Evolutionary conservation across 352 stramenopile species (phyloP), one percentile per base, ranked within the genome.

Genomic region (Phytophthora quininea): DNA sequence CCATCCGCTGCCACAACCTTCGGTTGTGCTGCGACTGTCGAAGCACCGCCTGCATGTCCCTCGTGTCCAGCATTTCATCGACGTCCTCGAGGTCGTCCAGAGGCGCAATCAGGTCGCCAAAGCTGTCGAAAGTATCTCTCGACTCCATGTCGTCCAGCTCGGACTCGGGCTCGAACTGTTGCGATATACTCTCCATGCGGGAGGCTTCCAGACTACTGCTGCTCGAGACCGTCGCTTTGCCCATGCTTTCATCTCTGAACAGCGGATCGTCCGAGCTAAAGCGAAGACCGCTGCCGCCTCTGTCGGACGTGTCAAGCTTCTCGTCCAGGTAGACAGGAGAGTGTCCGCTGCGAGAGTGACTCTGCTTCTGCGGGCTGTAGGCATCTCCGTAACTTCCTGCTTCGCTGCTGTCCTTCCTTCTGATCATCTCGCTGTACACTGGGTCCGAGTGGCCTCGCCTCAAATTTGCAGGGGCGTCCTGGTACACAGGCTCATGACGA

Each of bases 1-100:
- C 76, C 48, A 87, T 85, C 38, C 83, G 78, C 24, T 80, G 58
- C 76, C 75, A 87, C 40, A 87, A 38, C 50, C 82, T 48, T 27
- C 54, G 58, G 66, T 76, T 72, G 24, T 71, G 43, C 45, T 71
- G 59, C 37, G 64, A 74, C 30, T 58, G 54, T 38, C 64, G 61
- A 30, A 73, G 77, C 54, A 82, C 69, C 15, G 70, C 68, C 43
- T 71, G 51, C 74, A 82, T 82, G 43, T 82, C 73, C 35, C 69
- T 69, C 0, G 74, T 82, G 30, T 82, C 74, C 50, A 82, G 58
- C 40, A 68, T 78, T 46, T 78, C 71, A 6, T 76, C 73, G 27
- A 82, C 71, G 42, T 81, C 70, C 53, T 78, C 69, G 19, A 80
- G 32, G 30, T 79, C 71, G 50, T 75, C 62, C 10, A 31, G 38